Evolutionary conservation across 768 basidiomycete genomes (phyloP), one percentile per base, ranked within the genome.

Genomic region (Naganishia antarctica): DNA sequence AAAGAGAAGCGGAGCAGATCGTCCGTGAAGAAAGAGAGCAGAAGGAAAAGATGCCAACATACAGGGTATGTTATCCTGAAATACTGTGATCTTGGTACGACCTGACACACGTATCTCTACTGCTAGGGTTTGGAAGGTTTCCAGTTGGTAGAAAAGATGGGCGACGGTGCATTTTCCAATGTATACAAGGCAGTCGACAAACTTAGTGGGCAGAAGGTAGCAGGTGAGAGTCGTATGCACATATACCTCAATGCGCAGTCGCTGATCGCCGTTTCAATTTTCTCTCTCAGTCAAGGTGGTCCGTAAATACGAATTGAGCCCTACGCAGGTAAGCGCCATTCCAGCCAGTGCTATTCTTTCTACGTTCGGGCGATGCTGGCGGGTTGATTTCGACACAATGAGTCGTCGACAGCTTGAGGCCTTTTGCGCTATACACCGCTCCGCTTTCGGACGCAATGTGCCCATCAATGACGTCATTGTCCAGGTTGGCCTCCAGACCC

Each of bases 161-260:
- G 79, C 31, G 79, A 79, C 71, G 94, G 94, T 65, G 94, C 94
- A 45, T 99, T 99, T 77, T 97, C 93, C n/a, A 91, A 96, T 74
- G 94, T 99, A 9, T 99, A 94, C 83, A 90, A 89, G 75, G 94
- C 91, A 15, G 70, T 87, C 61, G 89, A 97, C 75, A 81, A 84
- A 50, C 80, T 81, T 40, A 87, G 86, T 12, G 86, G 86, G 44
- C 83, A 86, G 72, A 87, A 86, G 76, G 87, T 92, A 46, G 93
- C 93, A 69, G 87, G 92, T 87, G 75, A 70, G 83, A 61, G 63
- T 68, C 9, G 37, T 23, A 6, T 15, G 15, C 7, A 34, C 50
- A 31, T 34, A 31, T n/a, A 21, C 26, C n/a, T 37, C 23, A 26
- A 40, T 32, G 34, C 34, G 34, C 34, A 15, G 15, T 37, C 15